phyloP scores from a whole-genome alignment of 345 rosid species.

The Populus simonii region DNA sequence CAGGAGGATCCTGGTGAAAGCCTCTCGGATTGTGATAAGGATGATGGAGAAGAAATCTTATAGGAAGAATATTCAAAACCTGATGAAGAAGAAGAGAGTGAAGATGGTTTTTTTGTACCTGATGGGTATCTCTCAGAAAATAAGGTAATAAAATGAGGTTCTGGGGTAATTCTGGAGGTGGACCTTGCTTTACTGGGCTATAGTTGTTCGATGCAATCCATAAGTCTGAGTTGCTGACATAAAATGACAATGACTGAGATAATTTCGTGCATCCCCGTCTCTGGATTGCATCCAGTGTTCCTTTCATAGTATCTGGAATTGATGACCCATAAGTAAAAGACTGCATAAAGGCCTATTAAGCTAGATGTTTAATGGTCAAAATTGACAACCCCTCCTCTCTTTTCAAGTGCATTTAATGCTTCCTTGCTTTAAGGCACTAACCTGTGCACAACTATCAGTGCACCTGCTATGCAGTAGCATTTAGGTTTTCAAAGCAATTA shows the following conservation, averaged over 20 bases:
- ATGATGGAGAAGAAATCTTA: conserved; percentile 58
- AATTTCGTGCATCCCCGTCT: no score
- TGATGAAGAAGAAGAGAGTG: conserved; percentile 80
- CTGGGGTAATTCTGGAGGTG: neutral
- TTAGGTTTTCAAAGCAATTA: neutral
- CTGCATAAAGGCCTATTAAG: no score
- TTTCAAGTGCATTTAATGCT: no score
- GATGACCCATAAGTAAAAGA: no score
- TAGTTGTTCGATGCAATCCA: neutral
- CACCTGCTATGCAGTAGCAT: neutral
- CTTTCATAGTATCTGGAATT: no score
- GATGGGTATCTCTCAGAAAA: conserved; percentile 96
- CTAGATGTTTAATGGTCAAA: no score
- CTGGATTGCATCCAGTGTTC: no score
- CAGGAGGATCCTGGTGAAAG: conserved; percentile 99
- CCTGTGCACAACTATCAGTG: neutral
- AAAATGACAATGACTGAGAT: neutral
- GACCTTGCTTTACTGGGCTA: neutral
- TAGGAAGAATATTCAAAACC: conserved; percentile 61
- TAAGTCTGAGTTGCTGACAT: neutral
- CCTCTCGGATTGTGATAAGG: conserved; percentile 90
- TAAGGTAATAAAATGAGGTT: conserved; percentile 49
- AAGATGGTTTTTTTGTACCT: conserved; percentile 92
- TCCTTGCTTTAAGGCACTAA: neutral
- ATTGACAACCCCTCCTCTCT: no score